Evolutionary conservation across 805 yeast species (phyloP).

Genomic region (Yarrowia phangngaensis): DNA sequence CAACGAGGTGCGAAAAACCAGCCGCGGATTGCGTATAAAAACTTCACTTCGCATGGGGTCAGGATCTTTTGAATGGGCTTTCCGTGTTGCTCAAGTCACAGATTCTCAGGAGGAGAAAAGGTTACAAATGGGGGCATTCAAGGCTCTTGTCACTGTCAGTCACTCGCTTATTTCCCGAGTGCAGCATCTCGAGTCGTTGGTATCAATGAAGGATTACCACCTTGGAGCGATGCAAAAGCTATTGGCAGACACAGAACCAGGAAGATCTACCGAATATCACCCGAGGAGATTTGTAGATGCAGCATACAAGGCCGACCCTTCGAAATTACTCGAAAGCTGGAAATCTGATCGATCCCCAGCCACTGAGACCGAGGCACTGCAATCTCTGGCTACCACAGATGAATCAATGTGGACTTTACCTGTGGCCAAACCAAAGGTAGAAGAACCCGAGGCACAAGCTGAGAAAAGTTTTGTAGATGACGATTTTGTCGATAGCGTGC

Average conservation of each 20-base stretch:
- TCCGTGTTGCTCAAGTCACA: neutral
- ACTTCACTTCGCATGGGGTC: slow-evolving; percentile 3
- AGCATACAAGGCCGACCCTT: slow-evolving; percentile 11
- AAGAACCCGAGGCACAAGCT: neutral
- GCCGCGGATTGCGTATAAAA: slow-evolving; percentile 4
- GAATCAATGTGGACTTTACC: slow-evolving; percentile 1
- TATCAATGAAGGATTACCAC: slow-evolving; percentile 30
- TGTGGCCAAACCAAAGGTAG: neutral
- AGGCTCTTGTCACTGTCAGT: slow-evolving; percentile 13
- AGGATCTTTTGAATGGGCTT: slow-evolving; percentile 7
- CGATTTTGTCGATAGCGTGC: neutral
- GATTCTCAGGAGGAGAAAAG: neutral
- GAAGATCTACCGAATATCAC: slow-evolving; percentile 19
- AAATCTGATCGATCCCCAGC: neutral
- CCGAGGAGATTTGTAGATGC: slow-evolving; percentile 24
- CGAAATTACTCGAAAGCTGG: neutral
- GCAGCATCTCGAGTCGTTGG: slow-evolving; percentile 9
- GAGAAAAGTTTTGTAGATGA: slow-evolving; percentile 10
- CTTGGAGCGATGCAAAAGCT: slow-evolving; percentile 20
- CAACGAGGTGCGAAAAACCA: neutral
- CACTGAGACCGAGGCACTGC: slow-evolving; percentile 4
- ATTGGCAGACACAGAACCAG: slow-evolving; percentile 25
- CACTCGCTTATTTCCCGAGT: slow-evolving; percentile 10
- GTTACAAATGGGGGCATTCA: neutral
- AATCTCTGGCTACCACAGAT: slow-evolving; percentile 1